These are phyloP conservation scores for Arabidopsis thaliana DNA, from an alignment of 345 rosid genomes.

Conservation along the genomic window TAIR10.1 NC_003075.7:11287501-11288000, in stretches of 20 bases:
- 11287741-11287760: conserved; percentile 56
- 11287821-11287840: conserved; percentile 62
- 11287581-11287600: conserved; percentile 53
- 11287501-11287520: conserved; percentile 64
- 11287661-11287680: conserved; percentile 57
- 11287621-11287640: conserved; percentile 72
- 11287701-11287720: conserved; percentile 53
- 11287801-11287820: conserved; percentile 57
- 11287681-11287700: conserved; percentile 54
- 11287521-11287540: conserved; percentile 39
- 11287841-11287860: conserved; percentile 50
- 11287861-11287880: conserved; percentile 57
- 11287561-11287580: conserved; percentile 53
- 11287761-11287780: conserved; percentile 57
- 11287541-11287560: conserved; percentile 39
- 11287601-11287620: conserved; percentile 51
- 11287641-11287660: conserved; percentile 54
- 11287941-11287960: conserved; percentile 51
- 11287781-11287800: conserved; percentile 49
- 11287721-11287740: conserved; percentile 61
- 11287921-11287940: conserved; percentile 62
- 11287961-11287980: conserved; percentile 49
- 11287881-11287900: conserved; percentile 60
- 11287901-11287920: conserved; percentile 42
- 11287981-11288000: conserved; percentile 55